A percentile compares a stretch with the other conserved stretches of the same genome.
Conservation (phyloP, 2,329 filamentous ascomycete genomes). For the Blastomyces emzantsi region DNA sequence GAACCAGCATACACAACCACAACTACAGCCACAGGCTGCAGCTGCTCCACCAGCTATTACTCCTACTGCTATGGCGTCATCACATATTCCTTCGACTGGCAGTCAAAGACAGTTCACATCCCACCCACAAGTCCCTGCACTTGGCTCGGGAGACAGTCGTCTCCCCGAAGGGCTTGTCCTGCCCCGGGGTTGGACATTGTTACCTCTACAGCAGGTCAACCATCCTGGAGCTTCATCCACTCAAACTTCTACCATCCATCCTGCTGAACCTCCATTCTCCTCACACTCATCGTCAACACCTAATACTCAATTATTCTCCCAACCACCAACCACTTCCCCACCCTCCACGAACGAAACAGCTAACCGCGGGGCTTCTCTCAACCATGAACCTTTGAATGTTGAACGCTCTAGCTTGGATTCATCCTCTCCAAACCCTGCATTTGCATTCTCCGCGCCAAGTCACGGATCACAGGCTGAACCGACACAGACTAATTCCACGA, state of each 20-base stretch:
- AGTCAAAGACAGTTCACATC: slow-evolving; percentile 26
- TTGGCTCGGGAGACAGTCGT: slow-evolving; percentile 37
- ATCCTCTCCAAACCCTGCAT: neutral
- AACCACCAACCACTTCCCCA: neutral
- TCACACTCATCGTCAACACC: neutral
- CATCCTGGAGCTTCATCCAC: slow-evolving; percentile 1
- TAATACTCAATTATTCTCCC: neutral
- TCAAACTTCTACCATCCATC: neutral
- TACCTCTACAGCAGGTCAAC: slow-evolving; percentile 36
- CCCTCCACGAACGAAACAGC: neutral
- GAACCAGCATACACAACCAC: slow-evolving; percentile 3
- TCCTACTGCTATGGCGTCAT: slow-evolving; percentile 10
- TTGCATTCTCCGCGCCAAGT: neutral
- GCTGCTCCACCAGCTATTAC: slow-evolving; percentile 7
- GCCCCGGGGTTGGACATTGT: slow-evolving; percentile 45
- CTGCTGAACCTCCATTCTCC: neutral
- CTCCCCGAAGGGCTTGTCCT: slow-evolving; percentile 45
- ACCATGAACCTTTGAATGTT: neutral
- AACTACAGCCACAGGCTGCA: slow-evolving; percentile 8
- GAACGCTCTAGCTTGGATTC: neutral
- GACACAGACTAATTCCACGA: neutral
- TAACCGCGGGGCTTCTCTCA: neutral
- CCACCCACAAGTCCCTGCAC: slow-evolving; percentile 23
- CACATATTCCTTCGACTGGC: slow-evolving; percentile 15
- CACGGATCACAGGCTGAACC: neutral